Conservation (phyloP, 2,329 filamentous ascomycete species). For the Fusarium burgessii region DNA sequence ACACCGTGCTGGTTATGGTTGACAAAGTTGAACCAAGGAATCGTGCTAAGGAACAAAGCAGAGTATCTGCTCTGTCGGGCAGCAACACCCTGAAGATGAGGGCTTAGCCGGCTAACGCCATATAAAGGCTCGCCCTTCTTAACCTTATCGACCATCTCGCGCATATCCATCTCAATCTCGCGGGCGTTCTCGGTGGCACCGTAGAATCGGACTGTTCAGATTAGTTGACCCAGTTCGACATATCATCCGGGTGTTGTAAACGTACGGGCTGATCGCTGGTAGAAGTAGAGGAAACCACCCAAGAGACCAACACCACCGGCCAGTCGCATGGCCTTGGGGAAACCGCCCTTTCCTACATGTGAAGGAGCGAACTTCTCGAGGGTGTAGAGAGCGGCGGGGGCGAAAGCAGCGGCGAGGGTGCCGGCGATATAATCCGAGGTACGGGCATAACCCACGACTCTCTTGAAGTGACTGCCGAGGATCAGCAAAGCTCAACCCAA, state of each 20-base stretch:
- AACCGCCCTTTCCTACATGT: slow-evolving; percentile 83
- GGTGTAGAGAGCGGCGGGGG: slow-evolving; percentile 78
- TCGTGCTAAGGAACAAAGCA: slow-evolving; percentile 81
- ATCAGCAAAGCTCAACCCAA: slow-evolving; percentile 45
- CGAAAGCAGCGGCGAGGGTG: slow-evolving; percentile 74
- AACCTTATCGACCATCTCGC: slow-evolving; percentile 96
- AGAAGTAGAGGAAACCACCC: slow-evolving; percentile 87
- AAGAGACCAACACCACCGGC: slow-evolving; percentile 77
- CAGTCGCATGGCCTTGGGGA: slow-evolving; percentile 85
- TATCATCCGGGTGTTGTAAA: slow-evolving; percentile 2
- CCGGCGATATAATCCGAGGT: slow-evolving; percentile 84
- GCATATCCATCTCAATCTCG: slow-evolving; percentile 96
- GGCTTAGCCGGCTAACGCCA: slow-evolving; percentile 79
- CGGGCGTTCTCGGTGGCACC: slow-evolving; percentile 92
- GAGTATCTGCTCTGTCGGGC: slow-evolving; percentile 93
- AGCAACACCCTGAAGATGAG: slow-evolving; percentile 94
- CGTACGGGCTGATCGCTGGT: slow-evolving; percentile 86
- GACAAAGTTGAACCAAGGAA: slow-evolving; percentile 99
- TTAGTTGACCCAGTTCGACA: neutral
- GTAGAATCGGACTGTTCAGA: slow-evolving; percentile 85
- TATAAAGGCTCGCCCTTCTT: slow-evolving; percentile 93
- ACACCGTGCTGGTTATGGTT: slow-evolving; percentile 97
- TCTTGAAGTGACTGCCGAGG: slow-evolving; percentile 81
- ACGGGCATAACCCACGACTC: slow-evolving; percentile 89
- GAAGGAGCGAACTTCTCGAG: slow-evolving; percentile 91